A percentile compares a stretch with the other conserved stretches of the same genome.
phyloP scores from a whole-genome alignment of 768 basidiomycete species.

The Cystobasidium tubakii region DNA sequence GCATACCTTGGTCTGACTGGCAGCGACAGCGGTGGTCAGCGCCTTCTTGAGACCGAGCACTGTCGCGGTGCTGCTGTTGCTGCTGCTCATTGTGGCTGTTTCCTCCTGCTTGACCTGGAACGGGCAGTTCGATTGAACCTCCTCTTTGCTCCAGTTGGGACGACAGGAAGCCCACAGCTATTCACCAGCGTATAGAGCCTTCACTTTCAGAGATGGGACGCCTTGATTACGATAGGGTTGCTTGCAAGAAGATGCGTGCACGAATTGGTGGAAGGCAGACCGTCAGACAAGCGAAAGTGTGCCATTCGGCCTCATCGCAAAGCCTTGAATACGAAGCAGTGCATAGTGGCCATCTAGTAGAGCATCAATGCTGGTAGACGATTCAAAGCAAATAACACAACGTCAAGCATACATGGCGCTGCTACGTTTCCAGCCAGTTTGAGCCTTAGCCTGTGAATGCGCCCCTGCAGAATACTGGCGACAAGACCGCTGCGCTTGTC shows the following conservation, averaged over 20 bases:
- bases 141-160: neutral
- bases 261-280: neutral
- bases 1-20: constrained; percentile 30
- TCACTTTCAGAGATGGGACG: neutral
- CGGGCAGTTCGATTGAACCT: neutral
- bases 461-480: no score
- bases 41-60: constrained; percentile 35
- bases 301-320: no score
- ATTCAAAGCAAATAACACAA: no score
- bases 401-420: no score
- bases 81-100: neutral
- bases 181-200: neutral
- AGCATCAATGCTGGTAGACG: no score
- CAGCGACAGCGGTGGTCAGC: constrained; percentile 12
- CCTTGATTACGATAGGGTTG: neutral
- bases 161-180: neutral
- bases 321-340: no score
- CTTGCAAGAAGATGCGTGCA: neutral
- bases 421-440: no score
- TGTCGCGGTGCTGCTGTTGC: constrained; percentile 8
- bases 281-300: neutral
- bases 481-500: no score
- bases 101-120: neutral
- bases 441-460: no score
- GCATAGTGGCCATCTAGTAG: no score